Conservation (phyloP, 495 filamentous ascomycete genomes). For the Penicillium steckii region DNA sequence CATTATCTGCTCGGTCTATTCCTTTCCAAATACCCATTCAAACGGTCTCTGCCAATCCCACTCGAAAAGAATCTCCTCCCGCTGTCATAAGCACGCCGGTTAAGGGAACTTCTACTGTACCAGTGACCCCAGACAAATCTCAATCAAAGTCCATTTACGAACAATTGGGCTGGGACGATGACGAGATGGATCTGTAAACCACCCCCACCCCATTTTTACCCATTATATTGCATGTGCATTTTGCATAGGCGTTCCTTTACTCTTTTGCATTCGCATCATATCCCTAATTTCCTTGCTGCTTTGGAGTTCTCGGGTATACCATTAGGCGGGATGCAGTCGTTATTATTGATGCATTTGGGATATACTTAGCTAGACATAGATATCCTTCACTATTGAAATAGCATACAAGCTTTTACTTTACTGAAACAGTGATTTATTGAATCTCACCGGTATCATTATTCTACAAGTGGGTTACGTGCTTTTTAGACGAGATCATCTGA, state of each 20-base stretch:
- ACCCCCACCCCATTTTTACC: neutral
- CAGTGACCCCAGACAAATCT: conserved; percentile 43
- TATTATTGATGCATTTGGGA: neutral
- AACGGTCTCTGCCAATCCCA: conserved; percentile 1
- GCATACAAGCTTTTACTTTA: neutral
- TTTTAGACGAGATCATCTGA: too few relatives aligned
- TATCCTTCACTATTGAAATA: neutral
- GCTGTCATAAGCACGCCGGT: conserved; percentile 23
- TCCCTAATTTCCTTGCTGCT: neutral
- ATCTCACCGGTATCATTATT: too few relatives aligned
- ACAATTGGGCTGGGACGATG: conserved; percentile 75
- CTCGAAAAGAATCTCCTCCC: conserved; percentile 14
- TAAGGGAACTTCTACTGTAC: conserved; percentile 24
- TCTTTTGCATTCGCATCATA: neutral
- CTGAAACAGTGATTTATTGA: too few relatives aligned
- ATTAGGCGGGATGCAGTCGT: neutral
- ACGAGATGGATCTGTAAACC: conserved; percentile 47
- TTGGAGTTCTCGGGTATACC: neutral
- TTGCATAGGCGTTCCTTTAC: neutral
- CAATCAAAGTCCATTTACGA: conserved; percentile 61
- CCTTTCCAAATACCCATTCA: neutral
- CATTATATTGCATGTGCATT: conserved; percentile 2
- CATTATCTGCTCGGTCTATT: conserved; percentile 8
- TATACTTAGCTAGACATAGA: neutral
- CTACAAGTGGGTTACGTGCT: too few relatives aligned